Percentiles rank a stretch among this genome's conserved stretches.
These are phyloP conservation scores for Calcarisporium arbuscula DNA, from an alignment of 2,329 filamentous ascomycete species.

Conservation along the genomic window DNA sequence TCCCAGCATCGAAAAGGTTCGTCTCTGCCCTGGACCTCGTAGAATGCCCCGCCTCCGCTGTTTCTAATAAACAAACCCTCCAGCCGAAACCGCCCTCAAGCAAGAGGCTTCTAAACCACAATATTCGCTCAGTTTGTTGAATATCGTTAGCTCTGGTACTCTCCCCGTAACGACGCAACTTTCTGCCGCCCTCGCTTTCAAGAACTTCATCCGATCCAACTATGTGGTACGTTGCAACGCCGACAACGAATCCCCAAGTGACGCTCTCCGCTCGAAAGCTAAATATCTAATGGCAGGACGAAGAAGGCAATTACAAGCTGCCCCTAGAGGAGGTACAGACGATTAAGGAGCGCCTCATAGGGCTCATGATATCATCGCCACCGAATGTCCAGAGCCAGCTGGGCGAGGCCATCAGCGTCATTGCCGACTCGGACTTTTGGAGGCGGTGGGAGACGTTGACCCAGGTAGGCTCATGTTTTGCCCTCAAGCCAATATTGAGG, in stretches of 20 bases:
- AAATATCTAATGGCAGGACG: constrained; percentile 50
- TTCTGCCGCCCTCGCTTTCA: constrained; percentile 88
- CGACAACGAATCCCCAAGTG: too few species aligned
- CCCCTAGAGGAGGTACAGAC: constrained; percentile 73
- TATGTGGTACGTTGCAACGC: constrained; percentile 60
- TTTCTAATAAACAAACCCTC: constrained; percentile 29
- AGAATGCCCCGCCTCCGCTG: constrained; percentile 22
- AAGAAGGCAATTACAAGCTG: constrained; percentile 90
- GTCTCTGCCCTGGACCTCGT: constrained; percentile 16
- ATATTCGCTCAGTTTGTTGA: constrained; percentile 83
- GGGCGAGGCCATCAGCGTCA: constrained; percentile 92
- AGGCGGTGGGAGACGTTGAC: constrained; percentile 93
- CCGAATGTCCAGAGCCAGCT: constrained; percentile 85
- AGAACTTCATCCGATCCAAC: constrained; percentile 93
- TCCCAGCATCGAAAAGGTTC: constrained; percentile 83
- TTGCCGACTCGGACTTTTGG: constrained; percentile 98
- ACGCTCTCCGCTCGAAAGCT: too few species aligned
- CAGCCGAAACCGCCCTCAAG: constrained; percentile 78
- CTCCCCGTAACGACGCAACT: constrained; percentile 75
- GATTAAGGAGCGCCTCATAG: constrained; percentile 93
- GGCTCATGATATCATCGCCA: constrained; percentile 91
- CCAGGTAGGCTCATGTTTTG: constrained; percentile 41
- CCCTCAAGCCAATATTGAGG: not conserved
- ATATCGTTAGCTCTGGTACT: constrained; percentile 74
- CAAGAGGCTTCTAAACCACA: constrained; percentile 74